A percentile compares a stretch with the other conserved stretches of the same genome.
These are phyloP conservation scores for Ormosia semicastrata DNA, from an alignment of 306 rosid species.

Conservation along the genomic window DNA sequence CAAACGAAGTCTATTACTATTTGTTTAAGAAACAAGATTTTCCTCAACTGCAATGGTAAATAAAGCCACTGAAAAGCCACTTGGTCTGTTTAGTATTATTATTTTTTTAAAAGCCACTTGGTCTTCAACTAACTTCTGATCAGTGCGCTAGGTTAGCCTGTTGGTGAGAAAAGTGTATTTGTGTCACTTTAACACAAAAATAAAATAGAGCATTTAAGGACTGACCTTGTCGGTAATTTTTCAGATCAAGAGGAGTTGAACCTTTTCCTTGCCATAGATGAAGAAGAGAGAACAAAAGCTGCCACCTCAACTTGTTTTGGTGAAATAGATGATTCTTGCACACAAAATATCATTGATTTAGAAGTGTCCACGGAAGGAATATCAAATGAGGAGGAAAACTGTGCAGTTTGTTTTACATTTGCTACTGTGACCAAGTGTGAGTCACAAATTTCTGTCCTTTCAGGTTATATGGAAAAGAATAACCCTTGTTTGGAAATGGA, in stretches of 20 bases:
- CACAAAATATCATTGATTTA: conserved; percentile 41
- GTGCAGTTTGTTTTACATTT: neutral
- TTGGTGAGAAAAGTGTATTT: conserved; percentile 41
- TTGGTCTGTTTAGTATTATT: too few species aligned
- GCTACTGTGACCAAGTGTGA: conserved; percentile 2
- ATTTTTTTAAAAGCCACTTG: conserved; percentile 30
- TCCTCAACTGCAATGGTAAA: conserved; percentile 32
- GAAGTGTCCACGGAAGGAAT: conserved; percentile 36
- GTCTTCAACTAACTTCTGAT: conserved; percentile 29
- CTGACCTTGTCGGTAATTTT: conserved; percentile 19
- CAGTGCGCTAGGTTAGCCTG: conserved; percentile 15
- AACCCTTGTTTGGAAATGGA: neutral
- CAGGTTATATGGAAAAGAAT: neutral
- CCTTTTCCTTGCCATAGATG: conserved; percentile 40
- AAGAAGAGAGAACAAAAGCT: conserved; percentile 21
- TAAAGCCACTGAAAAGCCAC: neutral
- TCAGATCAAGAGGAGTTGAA: conserved; percentile 40
- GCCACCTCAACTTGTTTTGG: conserved; percentile 12
- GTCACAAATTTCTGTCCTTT: conserved; percentile 16
- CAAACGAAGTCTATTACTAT: too few species aligned
- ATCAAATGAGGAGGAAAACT: conserved; percentile 25
- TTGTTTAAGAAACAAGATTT: neutral
- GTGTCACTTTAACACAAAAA: conserved; percentile 4
- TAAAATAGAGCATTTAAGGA: neutral
- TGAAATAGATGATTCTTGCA: conserved; percentile 18